Base-by-base conservation (phyloP, 1,284 basidiomycete genomes). In the Sanghuangporus weigelae region DNA sequence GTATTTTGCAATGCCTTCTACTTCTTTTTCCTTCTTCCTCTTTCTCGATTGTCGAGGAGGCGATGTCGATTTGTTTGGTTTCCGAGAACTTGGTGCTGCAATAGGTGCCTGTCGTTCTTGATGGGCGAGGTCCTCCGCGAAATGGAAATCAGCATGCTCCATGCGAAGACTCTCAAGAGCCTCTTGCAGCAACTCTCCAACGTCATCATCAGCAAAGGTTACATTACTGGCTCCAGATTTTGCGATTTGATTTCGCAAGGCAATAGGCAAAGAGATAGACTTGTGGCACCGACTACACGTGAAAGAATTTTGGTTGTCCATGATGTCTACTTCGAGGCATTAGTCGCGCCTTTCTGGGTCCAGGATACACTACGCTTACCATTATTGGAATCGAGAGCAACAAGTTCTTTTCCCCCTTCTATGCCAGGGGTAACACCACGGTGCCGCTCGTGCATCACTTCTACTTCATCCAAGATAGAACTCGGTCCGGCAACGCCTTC, bases 71-170 rank as follows among this genome's bases (percentile, higher is more conserved):
- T 54, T 36, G 35, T 42, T 59, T 62, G 46, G 50, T 38, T 8
- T 51, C 48, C 42, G 60, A 35, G 53, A 46, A n/a, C 21, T 50
- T 42, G 58, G 49, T 26, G 42, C 59, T 48, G 31, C 46, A 21
- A 5, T 57, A 14, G 21, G 54, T 50, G 26, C 40, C 49, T 16
- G 51, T 56, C 35, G 61, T 51, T 48, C 73, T 72, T 73, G 69
- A n/a, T 63, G 65, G 64, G 86, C 82, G 56, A 96, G 72, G 60
- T 92, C 87, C 70, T 87, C 80, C 1, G 95, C 94, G 68, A 93
- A 85, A 73, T 96, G 94, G 73, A 85, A 95, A 75, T 96, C 94
- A 53, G 85, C 81, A 68, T 96, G 94, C 71, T 96, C 94, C 69
- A 81, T 74, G 63, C 81, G 83, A 58, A 89, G 72, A 61, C 70